Evolutionary conservation across 2,329 filamentous ascomycete species (phyloP).

Genomic region (Hymenoscyphus linearis): DNA sequence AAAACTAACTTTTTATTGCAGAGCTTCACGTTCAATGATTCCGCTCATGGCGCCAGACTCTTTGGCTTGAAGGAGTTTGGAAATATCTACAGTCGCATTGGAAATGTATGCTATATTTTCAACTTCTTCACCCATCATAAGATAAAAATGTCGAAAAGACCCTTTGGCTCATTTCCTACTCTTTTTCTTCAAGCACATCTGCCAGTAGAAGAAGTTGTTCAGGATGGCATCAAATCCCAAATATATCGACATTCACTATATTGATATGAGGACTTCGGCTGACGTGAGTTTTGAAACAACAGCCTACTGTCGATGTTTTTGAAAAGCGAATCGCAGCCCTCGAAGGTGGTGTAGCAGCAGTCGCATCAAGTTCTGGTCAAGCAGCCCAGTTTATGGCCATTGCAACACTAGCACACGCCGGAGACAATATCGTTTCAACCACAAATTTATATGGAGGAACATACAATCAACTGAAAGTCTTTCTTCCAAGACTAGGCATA

Average conservation of each 20-base stretch:
- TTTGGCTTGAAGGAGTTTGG: slow-evolving; percentile 93
- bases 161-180: not conserved
- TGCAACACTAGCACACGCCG: slow-evolving; percentile 73
- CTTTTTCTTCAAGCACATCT: not conserved
- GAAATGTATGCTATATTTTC: slow-evolving; percentile 57
- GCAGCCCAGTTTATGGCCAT: slow-evolving; percentile 90
- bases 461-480: slow-evolving; percentile 95
- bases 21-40: slow-evolving; percentile 94
- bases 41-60: slow-evolving; percentile 86
- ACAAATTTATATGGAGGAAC: slow-evolving; percentile 91
- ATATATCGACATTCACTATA: not conserved
- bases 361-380: slow-evolving; percentile 82
- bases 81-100: slow-evolving; percentile 96
- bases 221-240: not conserved
- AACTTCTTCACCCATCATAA: not conserved
- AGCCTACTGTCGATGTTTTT: slow-evolving; percentile 92
- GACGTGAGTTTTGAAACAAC: slow-evolving; percentile 2
- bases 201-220: not conserved
- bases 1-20: slow-evolving; percentile 31
- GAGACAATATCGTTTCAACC: slow-evolving; percentile 91
- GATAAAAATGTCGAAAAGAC: not conserved
- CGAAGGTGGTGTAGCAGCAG: slow-evolving; percentile 82
- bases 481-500: slow-evolving; percentile 81
- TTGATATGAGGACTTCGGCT: slow-evolving; percentile 2
- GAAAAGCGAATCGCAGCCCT: slow-evolving; percentile 95